These are phyloP conservation scores for Clarireedia sp. DNA, from an alignment of 2,329 filamentous ascomycete genomes.

Conservation along the genomic window DNA sequence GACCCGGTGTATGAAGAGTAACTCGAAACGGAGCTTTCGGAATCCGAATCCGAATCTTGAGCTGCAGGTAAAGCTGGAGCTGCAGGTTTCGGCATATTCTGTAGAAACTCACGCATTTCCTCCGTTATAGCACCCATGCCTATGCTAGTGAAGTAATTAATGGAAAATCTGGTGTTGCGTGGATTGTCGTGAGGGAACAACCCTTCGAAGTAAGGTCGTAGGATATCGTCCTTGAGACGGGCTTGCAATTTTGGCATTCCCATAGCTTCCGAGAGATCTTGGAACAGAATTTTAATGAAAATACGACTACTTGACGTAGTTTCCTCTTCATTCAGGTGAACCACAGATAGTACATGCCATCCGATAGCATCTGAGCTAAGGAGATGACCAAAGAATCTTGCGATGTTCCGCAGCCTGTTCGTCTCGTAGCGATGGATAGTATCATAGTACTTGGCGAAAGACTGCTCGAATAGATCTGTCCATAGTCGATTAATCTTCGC, in stretches of 20 bases:
- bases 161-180: constrained; percentile 87
- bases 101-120: constrained; percentile 84
- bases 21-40: constrained; percentile 57
- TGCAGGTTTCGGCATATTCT: constrained; percentile 81
- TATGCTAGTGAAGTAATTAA: constrained; percentile 99
- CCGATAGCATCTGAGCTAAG: constrained; percentile 81
- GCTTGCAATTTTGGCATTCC: constrained; percentile 74
- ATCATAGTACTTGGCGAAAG: constrained; percentile 89
- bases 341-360: constrained; percentile 79
- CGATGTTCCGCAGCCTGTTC: constrained; percentile 89
- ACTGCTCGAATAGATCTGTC: constrained; percentile 85
- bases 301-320: constrained; percentile 95
- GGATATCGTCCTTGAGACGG: constrained; percentile 67
- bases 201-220: constrained; percentile 72
- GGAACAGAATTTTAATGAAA: constrained; percentile 96
- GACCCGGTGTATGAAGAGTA: constrained; percentile 68
- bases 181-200: constrained; percentile 86
- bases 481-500: constrained; percentile 93
- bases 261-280: constrained; percentile 80
- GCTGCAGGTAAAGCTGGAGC: constrained; percentile 57
- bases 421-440: constrained; percentile 97
- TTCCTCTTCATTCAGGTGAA: constrained; percentile 93
- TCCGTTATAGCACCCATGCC: constrained; percentile 93
- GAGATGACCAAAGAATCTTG: constrained; percentile 88
- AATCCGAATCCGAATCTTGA: constrained; percentile 53